Evolutionary conservation across 2,329 filamentous ascomycete species (phyloP).

Genomic region (Paecilomyces variotii): DNA sequence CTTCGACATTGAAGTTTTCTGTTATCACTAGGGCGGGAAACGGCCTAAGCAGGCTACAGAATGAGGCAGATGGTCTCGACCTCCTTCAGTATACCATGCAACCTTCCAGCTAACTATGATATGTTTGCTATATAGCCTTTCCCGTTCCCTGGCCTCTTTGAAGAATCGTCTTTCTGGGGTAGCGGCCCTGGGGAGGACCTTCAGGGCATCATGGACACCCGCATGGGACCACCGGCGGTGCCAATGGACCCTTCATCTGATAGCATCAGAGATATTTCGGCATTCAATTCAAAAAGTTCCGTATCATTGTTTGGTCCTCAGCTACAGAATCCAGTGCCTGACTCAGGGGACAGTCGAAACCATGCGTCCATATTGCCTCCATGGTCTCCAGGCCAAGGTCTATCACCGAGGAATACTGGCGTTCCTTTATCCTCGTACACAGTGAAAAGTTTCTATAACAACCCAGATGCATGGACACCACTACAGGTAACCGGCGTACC

Average conservation of each 20-base stretch:
- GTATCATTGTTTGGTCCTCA: neutral
- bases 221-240: conserved; percentile 6
- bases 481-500: conserved; percentile 21
- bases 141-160: neutral
- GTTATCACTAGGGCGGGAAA: neutral
- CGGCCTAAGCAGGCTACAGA: too few species aligned
- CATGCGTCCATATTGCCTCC: neutral
- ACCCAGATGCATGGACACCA: conserved; percentile 26
- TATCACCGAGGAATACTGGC: neutral
- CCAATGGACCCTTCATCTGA: conserved; percentile 1
- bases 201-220: conserved; percentile 22
- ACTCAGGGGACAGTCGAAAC: conserved; percentile 7
- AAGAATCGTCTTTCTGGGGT: conserved; percentile 13
- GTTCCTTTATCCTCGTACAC: neutral
- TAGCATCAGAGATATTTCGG: neutral
- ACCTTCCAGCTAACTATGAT: neutral
- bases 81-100: neutral
- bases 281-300: neutral
- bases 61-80: neutral
- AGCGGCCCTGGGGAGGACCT: conserved; percentile 21
- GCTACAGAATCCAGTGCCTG: neutral
- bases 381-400: conserved; percentile 10
- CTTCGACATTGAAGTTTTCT: neutral
- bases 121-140: conserved; percentile 5
- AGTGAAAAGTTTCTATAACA: neutral